These are phyloP conservation scores for Basidioascus undulatus DNA, from an alignment of 768 basidiomycete genomes.

Conservation along the genomic window DNA sequence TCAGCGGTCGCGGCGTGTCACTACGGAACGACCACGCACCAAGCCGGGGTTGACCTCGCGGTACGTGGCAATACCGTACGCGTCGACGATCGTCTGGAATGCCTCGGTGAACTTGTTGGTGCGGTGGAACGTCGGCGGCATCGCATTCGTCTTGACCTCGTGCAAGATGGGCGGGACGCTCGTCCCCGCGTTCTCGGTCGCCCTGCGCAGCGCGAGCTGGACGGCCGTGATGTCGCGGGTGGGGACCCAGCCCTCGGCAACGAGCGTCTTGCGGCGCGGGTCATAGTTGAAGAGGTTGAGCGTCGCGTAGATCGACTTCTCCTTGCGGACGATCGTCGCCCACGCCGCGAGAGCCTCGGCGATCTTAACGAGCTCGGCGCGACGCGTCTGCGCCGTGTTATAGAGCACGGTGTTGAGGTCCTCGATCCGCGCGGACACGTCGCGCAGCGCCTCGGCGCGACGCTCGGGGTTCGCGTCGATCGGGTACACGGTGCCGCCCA, in stretches of 20 bases:
- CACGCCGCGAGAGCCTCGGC: slow-evolving; percentile 68
- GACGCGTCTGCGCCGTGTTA: slow-evolving; percentile 64
- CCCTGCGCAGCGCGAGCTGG: slow-evolving; percentile 64
- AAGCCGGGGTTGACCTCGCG: slow-evolving; percentile 93
- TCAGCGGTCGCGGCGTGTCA: slow-evolving; percentile 11
- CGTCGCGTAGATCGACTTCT: slow-evolving; percentile 88
- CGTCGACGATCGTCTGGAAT: slow-evolving; percentile 95
- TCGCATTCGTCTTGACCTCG: slow-evolving; percentile 52
- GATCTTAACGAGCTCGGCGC: slow-evolving; percentile 54
- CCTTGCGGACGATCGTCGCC: slow-evolving; percentile 83
- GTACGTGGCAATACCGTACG: slow-evolving; percentile 80
- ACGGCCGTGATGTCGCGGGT: slow-evolving; percentile 70
- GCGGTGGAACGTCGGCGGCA: slow-evolving; percentile 80
- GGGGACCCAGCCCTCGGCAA: slow-evolving; percentile 95
- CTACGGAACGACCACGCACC: slow-evolving; percentile 38
- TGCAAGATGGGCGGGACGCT: slow-evolving; percentile 76
- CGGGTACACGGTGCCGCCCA: slow-evolving; percentile 89
- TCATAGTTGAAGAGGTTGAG: slow-evolving; percentile 92
- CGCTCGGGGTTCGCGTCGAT: slow-evolving; percentile 88
- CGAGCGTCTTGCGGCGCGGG: slow-evolving; percentile 70
- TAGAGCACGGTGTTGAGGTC: slow-evolving; percentile 72
- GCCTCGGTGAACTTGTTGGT: slow-evolving; percentile 91
- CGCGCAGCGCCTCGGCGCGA: slow-evolving; percentile 66
- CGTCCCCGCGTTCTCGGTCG: slow-evolving; percentile 83
- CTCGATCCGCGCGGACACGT: slow-evolving; percentile 68